phyloP scores from a whole-genome alignment of 2,329 filamentous ascomycete species.

The Harringtonia aguacate region DNA sequence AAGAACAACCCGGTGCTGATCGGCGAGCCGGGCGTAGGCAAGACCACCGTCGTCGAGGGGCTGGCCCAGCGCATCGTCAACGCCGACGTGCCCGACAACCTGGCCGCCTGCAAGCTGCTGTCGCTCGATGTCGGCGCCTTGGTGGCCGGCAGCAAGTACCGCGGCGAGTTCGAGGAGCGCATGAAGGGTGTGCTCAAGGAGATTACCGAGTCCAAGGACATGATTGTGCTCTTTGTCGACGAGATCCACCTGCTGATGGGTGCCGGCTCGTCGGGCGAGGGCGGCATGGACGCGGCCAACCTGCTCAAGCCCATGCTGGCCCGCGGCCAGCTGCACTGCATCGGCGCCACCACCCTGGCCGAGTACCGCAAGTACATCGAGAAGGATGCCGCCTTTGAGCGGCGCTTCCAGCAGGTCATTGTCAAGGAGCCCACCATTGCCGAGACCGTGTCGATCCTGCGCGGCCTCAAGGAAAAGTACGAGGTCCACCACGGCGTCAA shows the following conservation, averaged over 20 bases:
- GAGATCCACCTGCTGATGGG: conserved; percentile 99
- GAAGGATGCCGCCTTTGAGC: conserved; percentile 95
- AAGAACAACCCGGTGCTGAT: conserved; percentile 99
- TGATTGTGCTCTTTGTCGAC: conserved; percentile 96
- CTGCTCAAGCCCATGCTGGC: conserved; percentile 97
- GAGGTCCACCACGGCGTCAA: conserved; percentile 97
- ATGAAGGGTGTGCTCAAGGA: conserved; percentile 99
- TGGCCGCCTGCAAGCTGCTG: conserved; percentile 86
- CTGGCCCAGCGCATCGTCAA: conserved; percentile 94
- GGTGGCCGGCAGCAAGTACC: conserved; percentile 95
- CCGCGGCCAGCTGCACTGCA: conserved; percentile 92
- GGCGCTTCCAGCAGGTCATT: conserved; percentile 95
- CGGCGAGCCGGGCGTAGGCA: conserved; percentile 94
- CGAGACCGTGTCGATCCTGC: conserved; percentile 95
- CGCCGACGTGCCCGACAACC: conserved; percentile 87
- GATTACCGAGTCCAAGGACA: conserved; percentile 87
- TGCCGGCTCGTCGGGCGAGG: conserved; percentile 85
- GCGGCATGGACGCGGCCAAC: conserved; percentile 98
- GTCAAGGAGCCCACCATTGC: conserved; percentile 85
- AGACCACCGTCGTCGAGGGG: conserved; percentile 96
- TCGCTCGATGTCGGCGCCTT: conserved; percentile 92
- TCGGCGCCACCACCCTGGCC: conserved; percentile 86
- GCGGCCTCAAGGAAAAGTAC: conserved; percentile 95
- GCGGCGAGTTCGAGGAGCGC: conserved; percentile 95
- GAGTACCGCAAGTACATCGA: conserved; percentile 99